Conservation (phyloP, 2,329 filamentous ascomycete species). For the Aspergillus puulaauensis region DNA sequence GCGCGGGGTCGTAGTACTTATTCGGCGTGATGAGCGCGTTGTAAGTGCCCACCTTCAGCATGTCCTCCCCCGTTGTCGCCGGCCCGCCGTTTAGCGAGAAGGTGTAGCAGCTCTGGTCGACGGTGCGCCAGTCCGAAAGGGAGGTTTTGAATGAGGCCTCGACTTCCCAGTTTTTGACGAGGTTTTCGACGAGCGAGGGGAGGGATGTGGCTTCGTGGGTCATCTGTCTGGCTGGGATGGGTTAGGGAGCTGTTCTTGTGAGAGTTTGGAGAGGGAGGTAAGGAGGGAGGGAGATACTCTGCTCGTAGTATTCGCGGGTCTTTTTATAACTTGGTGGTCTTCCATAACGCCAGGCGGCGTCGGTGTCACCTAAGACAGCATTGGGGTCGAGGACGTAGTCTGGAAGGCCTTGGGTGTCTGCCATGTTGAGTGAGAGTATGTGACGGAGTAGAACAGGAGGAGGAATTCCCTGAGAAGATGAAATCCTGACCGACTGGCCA, state of each 20-base stretch:
- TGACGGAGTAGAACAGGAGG: background rate
- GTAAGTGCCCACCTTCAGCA: slow-evolving; percentile 68
- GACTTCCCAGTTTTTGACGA: slow-evolving; percentile 73
- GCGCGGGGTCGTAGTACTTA: slow-evolving; percentile 62
- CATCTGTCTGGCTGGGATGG: slow-evolving; percentile 53
- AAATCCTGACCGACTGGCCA: too few relatives aligned
- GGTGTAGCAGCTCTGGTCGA: slow-evolving; percentile 59
- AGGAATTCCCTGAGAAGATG: background rate
- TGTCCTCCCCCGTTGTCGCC: slow-evolving; percentile 59
- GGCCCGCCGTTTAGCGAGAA: slow-evolving; percentile 65
- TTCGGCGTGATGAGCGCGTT: slow-evolving; percentile 65
- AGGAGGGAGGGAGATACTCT: slow-evolving; percentile 45
- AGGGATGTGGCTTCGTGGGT: slow-evolving; percentile 58
- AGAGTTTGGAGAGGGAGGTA: too few relatives aligned
- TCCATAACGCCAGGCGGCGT: slow-evolving; percentile 61
- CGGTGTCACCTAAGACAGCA: slow-evolving; percentile 55
- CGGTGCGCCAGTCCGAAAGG: slow-evolving; percentile 64
- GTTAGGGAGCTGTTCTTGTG: background rate
- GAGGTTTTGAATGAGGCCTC: slow-evolving; percentile 67
- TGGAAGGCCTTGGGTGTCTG: slow-evolving; percentile 33
- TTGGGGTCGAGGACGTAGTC: slow-evolving; percentile 61
- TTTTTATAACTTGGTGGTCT: slow-evolving; percentile 63
- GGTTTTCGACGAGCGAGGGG: slow-evolving; percentile 63
- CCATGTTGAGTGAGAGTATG: background rate
- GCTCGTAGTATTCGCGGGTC: slow-evolving; percentile 58